These are phyloP conservation scores for Clarireedia homoeocarpa DNA, from an alignment of 2,329 filamentous ascomycete genomes.

Conservation along the genomic window DNA sequence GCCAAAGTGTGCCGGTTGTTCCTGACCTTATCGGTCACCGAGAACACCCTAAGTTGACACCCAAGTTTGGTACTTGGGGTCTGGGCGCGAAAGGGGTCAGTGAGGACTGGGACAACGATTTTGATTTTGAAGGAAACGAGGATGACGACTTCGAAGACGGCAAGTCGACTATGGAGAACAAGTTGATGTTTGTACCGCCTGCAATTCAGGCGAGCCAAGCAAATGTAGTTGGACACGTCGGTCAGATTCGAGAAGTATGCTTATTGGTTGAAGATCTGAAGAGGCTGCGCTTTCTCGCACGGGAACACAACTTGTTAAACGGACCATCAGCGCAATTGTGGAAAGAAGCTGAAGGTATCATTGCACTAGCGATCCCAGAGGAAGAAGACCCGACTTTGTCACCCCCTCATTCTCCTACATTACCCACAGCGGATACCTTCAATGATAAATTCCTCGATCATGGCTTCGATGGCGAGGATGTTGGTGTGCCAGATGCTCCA, in stretches of 20 bases:
- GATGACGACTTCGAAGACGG: conserved; percentile 34
- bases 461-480: conserved; percentile 34
- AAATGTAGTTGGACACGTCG: conserved; percentile 74
- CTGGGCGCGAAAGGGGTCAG: conserved; percentile 70
- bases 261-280: conserved; percentile 78
- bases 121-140: conserved; percentile 52
- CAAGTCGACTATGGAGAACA: conserved; percentile 31
- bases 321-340: conserved; percentile 56
- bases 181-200: conserved; percentile 63
- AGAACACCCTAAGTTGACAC: conserved; percentile 43
- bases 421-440: conserved; percentile 38
- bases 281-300: conserved; percentile 62
- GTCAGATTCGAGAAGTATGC: conserved; percentile 75
- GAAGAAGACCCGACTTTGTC: conserved; percentile 41
- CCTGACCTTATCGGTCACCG: conserved; percentile 51
- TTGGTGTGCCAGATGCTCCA: conserved; percentile 40
- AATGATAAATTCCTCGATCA: conserved; percentile 36
- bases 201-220: conserved; percentile 76
- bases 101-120: conserved; percentile 87
- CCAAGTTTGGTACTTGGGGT: conserved; percentile 78
- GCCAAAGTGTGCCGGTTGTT: conserved; percentile 70
- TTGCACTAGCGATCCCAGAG: conserved; percentile 69
- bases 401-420: conserved; percentile 21
- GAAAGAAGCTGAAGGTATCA: conserved; percentile 81
- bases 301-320: conserved; percentile 55